These are phyloP conservation scores for Blastocystis sp. DNA, from an alignment of 352 stramenopile species.

Conservation along the genomic window DNA sequence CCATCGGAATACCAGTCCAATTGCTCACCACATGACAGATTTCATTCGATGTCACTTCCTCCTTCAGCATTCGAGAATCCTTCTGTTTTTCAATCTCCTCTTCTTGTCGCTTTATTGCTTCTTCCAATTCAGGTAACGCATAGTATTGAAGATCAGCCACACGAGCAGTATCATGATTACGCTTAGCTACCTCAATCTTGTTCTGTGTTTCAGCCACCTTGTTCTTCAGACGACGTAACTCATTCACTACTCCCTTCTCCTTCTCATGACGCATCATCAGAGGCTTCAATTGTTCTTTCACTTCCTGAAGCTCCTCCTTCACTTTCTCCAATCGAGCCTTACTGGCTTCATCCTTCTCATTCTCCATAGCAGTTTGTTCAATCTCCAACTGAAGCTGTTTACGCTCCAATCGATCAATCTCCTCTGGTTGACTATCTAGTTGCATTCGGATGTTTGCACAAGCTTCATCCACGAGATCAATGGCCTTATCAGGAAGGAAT, in stretches of 20 bases:
- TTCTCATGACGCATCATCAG: slow-evolving; percentile 80
- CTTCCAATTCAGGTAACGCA: slow-evolving; percentile 82
- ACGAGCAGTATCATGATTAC: slow-evolving; percentile 84
- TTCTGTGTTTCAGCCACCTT: slow-evolving; percentile 82
- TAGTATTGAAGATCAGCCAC: slow-evolving; percentile 91
- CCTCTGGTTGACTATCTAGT: slow-evolving; percentile 85
- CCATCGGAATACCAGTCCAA: slow-evolving; percentile 81
- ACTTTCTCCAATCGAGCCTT: slow-evolving; percentile 81
- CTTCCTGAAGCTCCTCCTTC: slow-evolving; percentile 80
- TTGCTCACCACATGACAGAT: slow-evolving; percentile 79
- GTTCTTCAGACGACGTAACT: slow-evolving; percentile 82
- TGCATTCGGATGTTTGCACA: slow-evolving; percentile 80
- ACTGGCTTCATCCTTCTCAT: slow-evolving; percentile 85
- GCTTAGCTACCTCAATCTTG: slow-evolving; percentile 85
- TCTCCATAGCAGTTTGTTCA: slow-evolving; percentile 81
- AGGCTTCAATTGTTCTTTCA: slow-evolving; percentile 81
- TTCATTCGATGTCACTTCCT: slow-evolving; percentile 77
- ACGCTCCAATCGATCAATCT: slow-evolving; percentile 87
- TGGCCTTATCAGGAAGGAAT: slow-evolving; percentile 85
- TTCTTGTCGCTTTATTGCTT: slow-evolving; percentile 70
- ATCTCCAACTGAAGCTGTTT: slow-evolving; percentile 87
- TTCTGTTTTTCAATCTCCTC: slow-evolving; percentile 68
- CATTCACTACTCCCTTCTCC: slow-evolving; percentile 82
- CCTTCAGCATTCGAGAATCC: slow-evolving; percentile 67
- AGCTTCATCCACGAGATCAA: slow-evolving; percentile 89